These are phyloP conservation scores for Globisporangium iwayamae DNA, from an alignment of 352 stramenopile species.

Conservation along the genomic window DNA sequence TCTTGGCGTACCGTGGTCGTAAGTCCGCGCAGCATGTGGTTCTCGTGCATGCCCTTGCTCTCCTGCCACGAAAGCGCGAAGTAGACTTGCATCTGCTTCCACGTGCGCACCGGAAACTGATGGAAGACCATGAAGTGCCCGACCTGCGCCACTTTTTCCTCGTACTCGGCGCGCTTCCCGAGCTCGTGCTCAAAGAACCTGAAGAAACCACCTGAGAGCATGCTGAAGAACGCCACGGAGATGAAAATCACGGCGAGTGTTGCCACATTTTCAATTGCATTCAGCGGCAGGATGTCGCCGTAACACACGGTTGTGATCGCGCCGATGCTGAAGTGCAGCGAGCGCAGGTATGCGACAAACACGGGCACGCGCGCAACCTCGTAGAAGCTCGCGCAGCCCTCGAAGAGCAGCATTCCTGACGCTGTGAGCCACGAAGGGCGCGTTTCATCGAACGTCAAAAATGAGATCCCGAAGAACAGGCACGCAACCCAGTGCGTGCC, in stretches of 20 bases:
- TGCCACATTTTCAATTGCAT: slow-evolving; percentile 50
- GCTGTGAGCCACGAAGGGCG: slow-evolving; percentile 51
- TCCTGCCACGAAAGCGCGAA: slow-evolving; percentile 66
- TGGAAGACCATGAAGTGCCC: slow-evolving; percentile 67
- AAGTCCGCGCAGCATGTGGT: slow-evolving; percentile 47
- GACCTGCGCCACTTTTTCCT: slow-evolving; percentile 54
- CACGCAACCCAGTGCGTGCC: slow-evolving; percentile 57
- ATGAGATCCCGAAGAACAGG: slow-evolving; percentile 54
- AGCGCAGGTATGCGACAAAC: slow-evolving; percentile 38
- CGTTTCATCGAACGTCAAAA: slow-evolving; percentile 30
- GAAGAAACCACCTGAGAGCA: slow-evolving; percentile 70
- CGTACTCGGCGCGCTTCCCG: slow-evolving; percentile 58
- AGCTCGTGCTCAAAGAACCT: slow-evolving; percentile 72
- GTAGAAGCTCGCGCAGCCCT: slow-evolving; percentile 20
- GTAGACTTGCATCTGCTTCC: slow-evolving; percentile 74
- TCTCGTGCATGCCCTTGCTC: slow-evolving; percentile 61
- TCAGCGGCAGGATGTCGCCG: slow-evolving; percentile 63
- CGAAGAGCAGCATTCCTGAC: slow-evolving; percentile 54
- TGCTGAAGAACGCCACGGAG: slow-evolving; percentile 64
- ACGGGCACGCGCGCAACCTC: slow-evolving; percentile 38
- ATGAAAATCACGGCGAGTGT: slow-evolving; percentile 61
- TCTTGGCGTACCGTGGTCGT: slow-evolving; percentile 50
- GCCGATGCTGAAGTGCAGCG: slow-evolving; percentile 67
- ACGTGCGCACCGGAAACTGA: slow-evolving; percentile 44
- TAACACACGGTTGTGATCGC: slow-evolving; percentile 78